Evolutionary conservation across 495 filamentous ascomycete genomes (phyloP), one percentile per base, ranked within the genome.

Genomic region (Penicillium coprophilum): DNA sequence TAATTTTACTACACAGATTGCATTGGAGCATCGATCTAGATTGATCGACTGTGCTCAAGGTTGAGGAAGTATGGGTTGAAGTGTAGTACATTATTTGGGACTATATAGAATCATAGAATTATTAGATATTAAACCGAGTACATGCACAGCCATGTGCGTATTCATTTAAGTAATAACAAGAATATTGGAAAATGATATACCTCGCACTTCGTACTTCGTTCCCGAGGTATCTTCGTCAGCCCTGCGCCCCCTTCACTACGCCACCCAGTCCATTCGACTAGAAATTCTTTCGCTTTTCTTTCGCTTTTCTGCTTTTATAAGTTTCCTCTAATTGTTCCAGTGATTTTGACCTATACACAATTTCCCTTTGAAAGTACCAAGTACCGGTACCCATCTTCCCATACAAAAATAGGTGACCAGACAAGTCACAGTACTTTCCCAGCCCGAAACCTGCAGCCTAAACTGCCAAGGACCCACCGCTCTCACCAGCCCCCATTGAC

Each of bases 11-110:
- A 27, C 27, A 24, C 15, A 53, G 51, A 53, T 46, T 12, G 38
- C 41, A 19, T 28, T 46, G 9, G 36, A 57, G n/a, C 50, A 58
- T 47, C 56, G 55, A 34, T 53, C 64, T 20, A 46, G 49, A 40
- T 41, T 60, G 27, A 53, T 67, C 11, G 58, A 59, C 3, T 62
- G 51, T 50, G 55, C 59, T 9, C 52, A 43, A 10, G 59, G 39
- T 36, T 62, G 47, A 59, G 17, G 17, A 4, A 9, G n/a, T 46
- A 10, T 46, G 21, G 30, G 10, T 28, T 10, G 17, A 28, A 28
- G 24, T 46, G 24, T 46, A 47, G 27, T 32, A 48, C 46, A 48
- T 48, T 17, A 32, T 8, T n/a, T 6, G 24, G 24, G 24, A 48
- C 46, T 48, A 38, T 2, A 17, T 38, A 17, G 15, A 38, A n/a